Evolutionary conservation across 176 grass and related monocot genomes (phyloP).

Genomic region (Carex myosuroides): DNA sequence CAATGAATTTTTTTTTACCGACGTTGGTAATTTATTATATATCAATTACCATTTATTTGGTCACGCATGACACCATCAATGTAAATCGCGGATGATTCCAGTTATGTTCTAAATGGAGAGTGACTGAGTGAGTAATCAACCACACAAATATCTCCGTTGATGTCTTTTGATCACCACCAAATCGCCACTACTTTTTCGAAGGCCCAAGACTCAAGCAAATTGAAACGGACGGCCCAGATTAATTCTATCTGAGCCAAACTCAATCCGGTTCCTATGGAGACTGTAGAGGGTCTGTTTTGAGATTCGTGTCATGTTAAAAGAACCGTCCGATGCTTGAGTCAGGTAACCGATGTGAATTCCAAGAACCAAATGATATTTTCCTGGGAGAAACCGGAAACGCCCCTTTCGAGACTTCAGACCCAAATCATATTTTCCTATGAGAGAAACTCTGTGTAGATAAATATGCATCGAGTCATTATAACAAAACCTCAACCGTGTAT

Average conservation of each 20-base stretch:
- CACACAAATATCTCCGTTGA: neutral
- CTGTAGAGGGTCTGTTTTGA: no score
- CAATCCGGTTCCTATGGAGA: no score
- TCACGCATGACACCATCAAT: neutral
- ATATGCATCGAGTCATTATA: neutral
- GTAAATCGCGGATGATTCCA: neutral
- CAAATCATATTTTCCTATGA: neutral
- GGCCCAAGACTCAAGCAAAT: neutral
- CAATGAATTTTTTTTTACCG: no score
- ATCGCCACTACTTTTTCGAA: neutral
- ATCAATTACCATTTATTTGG: neutral
- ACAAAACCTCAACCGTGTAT: neutral
- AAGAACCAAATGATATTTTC: neutral
- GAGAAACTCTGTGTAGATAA: neutral
- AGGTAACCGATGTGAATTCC: no score
- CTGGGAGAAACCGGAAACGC: no score
- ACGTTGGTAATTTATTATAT: neutral
- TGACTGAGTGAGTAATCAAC: neutral
- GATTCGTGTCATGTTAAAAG: no score
- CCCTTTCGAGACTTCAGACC: neutral
- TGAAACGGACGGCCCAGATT: no score
- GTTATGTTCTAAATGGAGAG: neutral
- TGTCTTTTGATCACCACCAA: neutral
- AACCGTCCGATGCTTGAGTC: no score
- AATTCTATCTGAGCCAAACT: no score